A percentile compares a stretch with the other conserved stretches of the same genome.
These are phyloP conservation scores for Scorias spongiosa DNA, from an alignment of 2,329 filamentous ascomycete species.

Conservation along the genomic window DNA sequence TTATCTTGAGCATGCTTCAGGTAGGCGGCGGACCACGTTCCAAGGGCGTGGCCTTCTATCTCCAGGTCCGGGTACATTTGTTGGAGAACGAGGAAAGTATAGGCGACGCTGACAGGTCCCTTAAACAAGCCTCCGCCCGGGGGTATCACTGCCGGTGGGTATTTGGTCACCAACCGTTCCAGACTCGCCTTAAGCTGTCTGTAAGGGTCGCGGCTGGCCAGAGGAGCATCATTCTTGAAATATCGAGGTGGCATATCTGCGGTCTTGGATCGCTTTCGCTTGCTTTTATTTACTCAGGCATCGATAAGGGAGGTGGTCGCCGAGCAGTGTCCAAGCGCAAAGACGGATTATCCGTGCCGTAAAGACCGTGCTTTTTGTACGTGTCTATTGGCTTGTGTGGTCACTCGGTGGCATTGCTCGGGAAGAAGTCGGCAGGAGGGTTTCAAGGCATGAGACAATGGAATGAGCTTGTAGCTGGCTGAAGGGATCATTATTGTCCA, in stretches of 20 bases:
- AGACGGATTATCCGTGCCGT: too few species aligned
- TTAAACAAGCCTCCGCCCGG: conserved; percentile 36
- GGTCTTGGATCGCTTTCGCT: too few species aligned
- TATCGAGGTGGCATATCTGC: conserved; percentile 20
- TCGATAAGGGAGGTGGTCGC: too few species aligned
- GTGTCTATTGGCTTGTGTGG: too few species aligned
- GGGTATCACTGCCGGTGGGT: conserved; percentile 30
- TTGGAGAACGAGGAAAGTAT: conserved; percentile 35
- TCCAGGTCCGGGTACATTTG: conserved; percentile 32
- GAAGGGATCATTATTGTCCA: too few species aligned
- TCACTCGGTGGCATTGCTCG: too few species aligned
- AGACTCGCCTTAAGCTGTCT: conserved; percentile 36
- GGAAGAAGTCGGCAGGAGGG: too few species aligned
- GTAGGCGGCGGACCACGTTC: conserved; percentile 35
- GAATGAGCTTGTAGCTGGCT: too few species aligned
- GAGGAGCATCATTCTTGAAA: conserved; percentile 25
- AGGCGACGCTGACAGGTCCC: conserved; percentile 34
- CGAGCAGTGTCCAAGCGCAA: too few species aligned
- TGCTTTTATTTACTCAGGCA: too few species aligned
- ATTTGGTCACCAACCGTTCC: conserved; percentile 31
- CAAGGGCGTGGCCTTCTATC: conserved; percentile 31
- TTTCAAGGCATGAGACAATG: too few species aligned
- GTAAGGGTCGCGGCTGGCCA: conserved; percentile 25
- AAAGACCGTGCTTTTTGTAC: too few species aligned
- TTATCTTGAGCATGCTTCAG: conserved; percentile 34